Evolutionary conservation across 2,329 filamentous ascomycete species (phyloP).

Genomic region (Fusarium tanahbumbuense): DNA sequence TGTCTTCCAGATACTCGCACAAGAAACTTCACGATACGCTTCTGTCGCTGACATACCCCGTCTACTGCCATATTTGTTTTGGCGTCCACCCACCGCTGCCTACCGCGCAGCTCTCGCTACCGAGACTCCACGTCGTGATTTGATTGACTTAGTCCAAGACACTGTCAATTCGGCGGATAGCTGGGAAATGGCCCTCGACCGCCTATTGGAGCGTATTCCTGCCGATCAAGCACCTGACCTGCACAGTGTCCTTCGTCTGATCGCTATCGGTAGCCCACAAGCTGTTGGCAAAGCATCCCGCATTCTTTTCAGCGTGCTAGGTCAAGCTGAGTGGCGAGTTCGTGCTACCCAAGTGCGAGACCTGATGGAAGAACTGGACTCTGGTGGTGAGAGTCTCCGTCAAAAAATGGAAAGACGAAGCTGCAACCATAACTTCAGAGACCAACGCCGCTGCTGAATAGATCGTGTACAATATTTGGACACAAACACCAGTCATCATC

Average conservation of each 20-base stretch:
- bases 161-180: conserved; percentile 29
- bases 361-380: conserved; percentile 37
- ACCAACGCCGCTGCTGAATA: neutral
- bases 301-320: conserved; percentile 51
- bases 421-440: conserved; percentile 1
- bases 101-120: conserved; percentile 47
- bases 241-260: conserved; percentile 49
- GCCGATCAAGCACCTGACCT: conserved; percentile 34
- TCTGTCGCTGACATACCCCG: conserved; percentile 43
- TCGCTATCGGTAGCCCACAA: conserved; percentile 48
- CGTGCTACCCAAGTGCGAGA: conserved; percentile 43
- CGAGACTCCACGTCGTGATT: conserved; percentile 11
- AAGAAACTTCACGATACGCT: conserved; percentile 41
- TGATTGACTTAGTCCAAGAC: conserved; percentile 44
- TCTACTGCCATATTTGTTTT: conserved; percentile 54
- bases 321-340: conserved; percentile 51
- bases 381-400: conserved; percentile 23
- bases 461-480: neutral
- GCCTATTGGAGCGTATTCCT: conserved; percentile 26
- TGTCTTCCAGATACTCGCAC: conserved; percentile 33
- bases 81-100: conserved; percentile 49
- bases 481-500: neutral
- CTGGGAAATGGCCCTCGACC: conserved; percentile 34
- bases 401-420: conserved; percentile 31
- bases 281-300: conserved; percentile 47